Percentiles rank a stretch among this genome's conserved stretches.
These are phyloP conservation scores for Fallopia convolvulus DNA, from an alignment of 148 eudicot genomes.

Conservation along the genomic window DNA sequence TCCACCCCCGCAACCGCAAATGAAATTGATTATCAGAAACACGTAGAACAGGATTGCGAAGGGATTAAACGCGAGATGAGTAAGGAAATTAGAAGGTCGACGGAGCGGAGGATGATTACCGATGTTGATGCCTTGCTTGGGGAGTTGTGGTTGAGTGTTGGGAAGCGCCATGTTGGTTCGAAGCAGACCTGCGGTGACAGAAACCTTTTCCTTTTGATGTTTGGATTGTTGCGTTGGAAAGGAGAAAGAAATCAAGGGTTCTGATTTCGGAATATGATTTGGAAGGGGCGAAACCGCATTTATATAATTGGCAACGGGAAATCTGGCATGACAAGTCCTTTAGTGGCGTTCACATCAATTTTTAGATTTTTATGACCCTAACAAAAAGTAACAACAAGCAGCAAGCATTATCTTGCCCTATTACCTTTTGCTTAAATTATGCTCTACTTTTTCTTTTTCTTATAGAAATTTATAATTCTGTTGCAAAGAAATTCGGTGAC, in stretches of 20 bases:
- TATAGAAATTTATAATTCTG: not conserved
- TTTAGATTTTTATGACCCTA: not conserved
- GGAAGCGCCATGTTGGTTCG: slow-evolving; percentile 3
- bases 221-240: not conserved
- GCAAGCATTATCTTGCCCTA: not conserved
- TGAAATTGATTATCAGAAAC: not conserved
- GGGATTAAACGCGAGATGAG: too few species aligned
- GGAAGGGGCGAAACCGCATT: not conserved
- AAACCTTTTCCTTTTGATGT: not conserved
- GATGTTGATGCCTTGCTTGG: slow-evolving; percentile 1
- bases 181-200: not conserved
- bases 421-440: not conserved
- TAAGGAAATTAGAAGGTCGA: not conserved
- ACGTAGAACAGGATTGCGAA: too few species aligned
- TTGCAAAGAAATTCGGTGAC: not conserved
- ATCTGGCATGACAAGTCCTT: not conserved
- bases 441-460: slow-evolving; percentile 2
- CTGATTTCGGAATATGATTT: not conserved
- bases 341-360: not conserved
- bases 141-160: slow-evolving; percentile 2
- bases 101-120: not conserved
- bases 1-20: not conserved
- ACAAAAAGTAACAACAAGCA: not conserved
- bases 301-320: not conserved
- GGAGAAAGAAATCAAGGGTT: not conserved